Evolutionary conservation across 2,329 filamentous ascomycete species (phyloP).

Genomic region (Fusarium foetens): DNA sequence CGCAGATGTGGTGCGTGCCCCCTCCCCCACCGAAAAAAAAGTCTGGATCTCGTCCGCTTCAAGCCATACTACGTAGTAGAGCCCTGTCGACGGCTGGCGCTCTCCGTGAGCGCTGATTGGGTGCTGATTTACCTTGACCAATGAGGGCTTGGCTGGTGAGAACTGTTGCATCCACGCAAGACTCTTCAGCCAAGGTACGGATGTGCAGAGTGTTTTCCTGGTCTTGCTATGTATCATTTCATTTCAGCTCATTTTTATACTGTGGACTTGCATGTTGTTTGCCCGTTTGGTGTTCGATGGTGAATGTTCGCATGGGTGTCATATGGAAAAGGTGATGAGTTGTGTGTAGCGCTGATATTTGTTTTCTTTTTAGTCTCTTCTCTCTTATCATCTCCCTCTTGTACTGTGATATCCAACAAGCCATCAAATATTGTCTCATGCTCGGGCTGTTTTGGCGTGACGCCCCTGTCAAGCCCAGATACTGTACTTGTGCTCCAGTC

Average conservation of each 20-base stretch:
- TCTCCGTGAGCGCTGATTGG: neutral
- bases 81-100: neutral
- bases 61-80: neutral
- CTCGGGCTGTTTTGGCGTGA: neutral
- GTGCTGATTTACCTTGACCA: rapidly evolving
- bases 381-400: neutral
- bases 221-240: neutral
- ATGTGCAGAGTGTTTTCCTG: no score
- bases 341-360: neutral
- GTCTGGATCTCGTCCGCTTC: neutral
- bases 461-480: no score
- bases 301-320: neutral
- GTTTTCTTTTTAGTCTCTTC: rapidly evolving
- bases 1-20: neutral
- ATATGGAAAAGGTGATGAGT: neutral
- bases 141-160: neutral
- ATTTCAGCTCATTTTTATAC: rapidly evolving
- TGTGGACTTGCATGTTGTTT: neutral
- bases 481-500: neutral
- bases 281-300: neutral
- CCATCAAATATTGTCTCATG: neutral
- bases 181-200: no score
- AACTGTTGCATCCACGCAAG: neutral
- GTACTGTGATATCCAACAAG: no score
- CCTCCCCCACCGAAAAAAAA: neutral